Percentiles rank a stretch among this genome's conserved stretches.
Conservation (phyloP, 345 rosid species). For the Populus simonii region DNA sequence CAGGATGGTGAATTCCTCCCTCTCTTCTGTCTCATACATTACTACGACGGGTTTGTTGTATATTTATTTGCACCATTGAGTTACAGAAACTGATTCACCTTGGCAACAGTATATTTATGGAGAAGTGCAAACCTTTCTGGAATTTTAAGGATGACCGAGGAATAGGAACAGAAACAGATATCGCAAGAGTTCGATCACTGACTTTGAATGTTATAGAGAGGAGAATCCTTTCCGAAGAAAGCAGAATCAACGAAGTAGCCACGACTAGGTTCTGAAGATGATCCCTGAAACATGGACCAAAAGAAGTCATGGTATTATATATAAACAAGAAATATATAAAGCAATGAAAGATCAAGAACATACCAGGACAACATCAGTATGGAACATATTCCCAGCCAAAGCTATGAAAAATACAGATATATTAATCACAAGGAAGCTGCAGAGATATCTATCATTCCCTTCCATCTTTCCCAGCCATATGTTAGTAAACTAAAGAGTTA, state of each 20-base stretch:
- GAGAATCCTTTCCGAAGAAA: slow-evolving; percentile 27
- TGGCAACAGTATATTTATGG: too few relatives aligned
- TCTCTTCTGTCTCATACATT: too few relatives aligned
- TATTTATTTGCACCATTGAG: too few relatives aligned
- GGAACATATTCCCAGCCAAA: slow-evolving; percentile 49
- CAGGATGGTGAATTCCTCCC: too few relatives aligned
- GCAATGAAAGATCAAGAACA: slow-evolving; percentile 19
- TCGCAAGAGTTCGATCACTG: slow-evolving; percentile 38
- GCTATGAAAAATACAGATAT: slow-evolving; percentile 33
- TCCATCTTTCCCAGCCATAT: too few relatives aligned
- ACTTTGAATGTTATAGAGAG: slow-evolving; percentile 54
- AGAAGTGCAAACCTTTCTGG: slow-evolving; percentile 37
- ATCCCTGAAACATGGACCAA: slow-evolving; percentile 54
- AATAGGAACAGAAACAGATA: slow-evolving; percentile 35
- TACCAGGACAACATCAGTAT: slow-evolving; percentile 30
- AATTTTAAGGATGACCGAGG: slow-evolving; percentile 13
- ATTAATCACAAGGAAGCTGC: neutral
- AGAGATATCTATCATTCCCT: too few relatives aligned
- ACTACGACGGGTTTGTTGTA: too few relatives aligned
- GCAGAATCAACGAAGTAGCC: slow-evolving; percentile 59
- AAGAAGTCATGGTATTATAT: neutral
- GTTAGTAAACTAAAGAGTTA: neutral
- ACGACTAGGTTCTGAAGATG: slow-evolving; percentile 32
- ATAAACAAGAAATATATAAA: too few relatives aligned
- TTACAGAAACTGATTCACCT: too few relatives aligned